Evolutionary conservation across 371 early-diverging fungal species (phyloP), one percentile per base, ranked within the genome.

Genomic region (Syncephalis plumigaleata): DNA sequence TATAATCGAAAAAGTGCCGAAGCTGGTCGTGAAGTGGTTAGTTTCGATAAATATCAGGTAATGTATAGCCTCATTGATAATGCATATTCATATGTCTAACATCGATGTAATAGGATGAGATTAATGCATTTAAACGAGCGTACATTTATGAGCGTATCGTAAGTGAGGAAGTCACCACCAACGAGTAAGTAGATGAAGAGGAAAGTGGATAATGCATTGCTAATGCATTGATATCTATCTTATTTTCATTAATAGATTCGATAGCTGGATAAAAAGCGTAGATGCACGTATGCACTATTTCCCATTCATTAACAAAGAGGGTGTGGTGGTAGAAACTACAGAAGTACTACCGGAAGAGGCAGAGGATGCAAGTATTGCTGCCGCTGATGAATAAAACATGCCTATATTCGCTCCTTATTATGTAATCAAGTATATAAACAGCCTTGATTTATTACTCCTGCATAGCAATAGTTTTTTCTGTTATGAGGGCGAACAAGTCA

Each of bases 51-150:
- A 5, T 71, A 69, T 59, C 48, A 63, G 48, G 64, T 64, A 58
- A 48, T 31, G 17, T 17, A 25, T 47, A 36, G n/a, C n/a, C n/a
- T n/a, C n/a, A n/a, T n/a, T n/a, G n/a, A n/a, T n/a, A n/a, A n/a
- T n/a, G n/a, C n/a, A n/a, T n/a, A n/a, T n/a, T n/a, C n/a, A n/a
- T n/a, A 46, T 24, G 3, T 47, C 24, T 47, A 47, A 48, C 57
- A 58, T 45, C 24, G 15, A 55, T 63, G 9, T 70, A 57, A 46
- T 53, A 75, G 70, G 67, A 73, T 18, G 62, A 68, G 48, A 87
- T 94, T 31, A 73, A 81, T 2, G 62, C 55, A n/a, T 93, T 95
- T 54, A 91, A 87, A 62, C 60, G 74, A 46, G 57, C 81, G 54
- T 78, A 63, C 55, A 90, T 96, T 48, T 84, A 88, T 57, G 57